Evolutionary conservation across 805 yeast genomes (phyloP).

Genomic region (Ogataea zsoltii): DNA sequence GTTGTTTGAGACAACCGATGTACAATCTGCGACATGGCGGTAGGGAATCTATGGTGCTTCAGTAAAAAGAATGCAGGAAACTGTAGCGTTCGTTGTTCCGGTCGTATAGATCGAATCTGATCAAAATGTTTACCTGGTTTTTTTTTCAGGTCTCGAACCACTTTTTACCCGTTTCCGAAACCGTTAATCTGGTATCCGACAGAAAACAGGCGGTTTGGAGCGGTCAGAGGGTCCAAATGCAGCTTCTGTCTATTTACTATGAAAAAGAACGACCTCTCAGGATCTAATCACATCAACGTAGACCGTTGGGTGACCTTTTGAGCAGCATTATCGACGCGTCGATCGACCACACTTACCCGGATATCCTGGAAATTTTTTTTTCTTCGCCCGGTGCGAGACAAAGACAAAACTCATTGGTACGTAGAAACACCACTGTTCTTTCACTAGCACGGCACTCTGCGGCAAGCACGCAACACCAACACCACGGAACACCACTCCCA

Average conservation of each 20-base stretch:
- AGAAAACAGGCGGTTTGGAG: too few species aligned
- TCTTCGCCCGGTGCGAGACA: not conserved
- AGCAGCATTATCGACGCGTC: not conserved
- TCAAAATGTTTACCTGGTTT: too few species aligned
- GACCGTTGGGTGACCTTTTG: too few species aligned
- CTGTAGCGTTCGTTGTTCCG: too few species aligned
- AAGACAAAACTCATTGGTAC: not conserved
- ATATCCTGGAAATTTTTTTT: not conserved
- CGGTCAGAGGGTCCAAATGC: too few species aligned
- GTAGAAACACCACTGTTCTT: not conserved
- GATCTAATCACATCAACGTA: too few species aligned
- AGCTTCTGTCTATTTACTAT: too few species aligned
- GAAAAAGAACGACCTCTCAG: too few species aligned
- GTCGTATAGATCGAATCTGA: not conserved
- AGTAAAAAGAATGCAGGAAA: too few species aligned
- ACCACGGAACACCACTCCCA: not conserved
- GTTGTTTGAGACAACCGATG: slow-evolving; percentile 22
- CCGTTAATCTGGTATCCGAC: too few species aligned
- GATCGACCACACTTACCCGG: slow-evolving; percentile 1
- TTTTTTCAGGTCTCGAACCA: slow-evolving; percentile 8
- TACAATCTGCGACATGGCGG: slow-evolving; percentile 21
- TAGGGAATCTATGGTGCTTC: too few species aligned
- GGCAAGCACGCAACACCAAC: not conserved
- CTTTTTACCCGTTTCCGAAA: not conserved
- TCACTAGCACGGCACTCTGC: not conserved